phyloP scores from a whole-genome alignment of 2,329 filamentous ascomycete species.

The Pseudophaeomoniella oleicola region DNA sequence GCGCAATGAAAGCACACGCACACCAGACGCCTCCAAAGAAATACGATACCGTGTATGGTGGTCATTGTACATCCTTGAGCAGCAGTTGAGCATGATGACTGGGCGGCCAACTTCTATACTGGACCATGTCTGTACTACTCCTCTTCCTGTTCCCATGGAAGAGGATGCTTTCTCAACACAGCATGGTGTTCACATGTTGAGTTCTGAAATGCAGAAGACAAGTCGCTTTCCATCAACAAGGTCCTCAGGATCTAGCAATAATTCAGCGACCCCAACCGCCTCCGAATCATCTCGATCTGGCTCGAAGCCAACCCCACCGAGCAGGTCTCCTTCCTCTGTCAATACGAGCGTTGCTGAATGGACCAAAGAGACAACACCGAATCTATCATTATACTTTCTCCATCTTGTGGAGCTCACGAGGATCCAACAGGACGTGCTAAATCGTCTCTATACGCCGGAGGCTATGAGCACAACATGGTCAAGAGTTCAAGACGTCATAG shows the following conservation, averaged over 20 bases:
- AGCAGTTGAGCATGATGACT: constrained; percentile 30
- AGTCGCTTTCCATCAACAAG: constrained; percentile 6
- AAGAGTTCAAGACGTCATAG: constrained; percentile 22
- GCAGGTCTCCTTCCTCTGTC: constrained; percentile 8
- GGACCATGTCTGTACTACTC: constrained; percentile 27
- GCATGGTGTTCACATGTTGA: constrained; percentile 18
- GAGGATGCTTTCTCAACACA: constrained; percentile 23
- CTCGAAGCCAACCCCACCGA: constrained; percentile 2
- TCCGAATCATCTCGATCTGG: constrained; percentile 4
- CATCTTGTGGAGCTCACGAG: constrained; percentile 22
- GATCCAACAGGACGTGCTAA: constrained; percentile 20
- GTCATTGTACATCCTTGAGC: constrained; percentile 29
- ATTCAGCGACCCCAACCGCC: constrained; percentile 11
- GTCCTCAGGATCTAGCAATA: not conserved
- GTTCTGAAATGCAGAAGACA: constrained; percentile 17
- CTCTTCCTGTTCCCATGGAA: constrained; percentile 25
- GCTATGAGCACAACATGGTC: constrained; percentile 19
- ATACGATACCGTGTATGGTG: constrained; percentile 32
- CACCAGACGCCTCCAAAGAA: constrained; percentile 25
- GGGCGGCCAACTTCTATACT: constrained; percentile 27
- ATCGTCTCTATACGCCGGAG: constrained; percentile 23
- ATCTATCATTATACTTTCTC: constrained; percentile 23
- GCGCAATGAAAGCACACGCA: constrained; percentile 23
- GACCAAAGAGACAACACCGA: constrained; percentile 18
- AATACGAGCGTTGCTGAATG: constrained; percentile 9